Conservation (phyloP, 768 basidiomycete genomes). For the Zangia roseola region DNA sequence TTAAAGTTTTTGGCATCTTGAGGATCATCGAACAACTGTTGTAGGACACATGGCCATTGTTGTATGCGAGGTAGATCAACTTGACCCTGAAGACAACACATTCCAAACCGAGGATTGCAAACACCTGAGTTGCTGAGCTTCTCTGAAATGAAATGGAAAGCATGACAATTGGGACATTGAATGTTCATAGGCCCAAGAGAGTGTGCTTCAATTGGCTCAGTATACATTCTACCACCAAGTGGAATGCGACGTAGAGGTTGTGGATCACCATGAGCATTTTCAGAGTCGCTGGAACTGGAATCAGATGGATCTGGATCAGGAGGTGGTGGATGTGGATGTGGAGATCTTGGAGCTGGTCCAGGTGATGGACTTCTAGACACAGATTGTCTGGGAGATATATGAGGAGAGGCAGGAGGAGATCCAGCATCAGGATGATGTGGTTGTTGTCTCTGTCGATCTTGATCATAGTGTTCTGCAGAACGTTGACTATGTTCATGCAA, state of each 20-base stretch:
- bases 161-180: conserved; percentile 12
- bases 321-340: not conserved
- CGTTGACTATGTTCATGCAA: not conserved
- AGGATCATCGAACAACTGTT: conserved; percentile 12
- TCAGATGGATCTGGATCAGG: not conserved
- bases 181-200: conserved; percentile 3
- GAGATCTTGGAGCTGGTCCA: too few relatives aligned
- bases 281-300: too few relatives aligned
- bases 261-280: too few relatives aligned
- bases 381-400: too few relatives aligned
- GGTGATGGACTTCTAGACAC: too few relatives aligned
- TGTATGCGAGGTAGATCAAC: conserved; percentile 20
- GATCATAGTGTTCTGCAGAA: not conserved
- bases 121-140: not conserved
- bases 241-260: too few relatives aligned
- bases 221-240: too few relatives aligned
- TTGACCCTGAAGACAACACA: conserved; percentile 29
- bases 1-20: not conserved
- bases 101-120: conserved; percentile 17
- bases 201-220: conserved; percentile 3
- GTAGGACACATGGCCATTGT: conserved; percentile 13
- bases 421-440: too few relatives aligned
- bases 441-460: too few relatives aligned
- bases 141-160: conserved; percentile 17
- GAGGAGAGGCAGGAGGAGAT: too few relatives aligned